phyloP scores from a whole-genome alignment of 2,329 filamentous ascomycete genomes.

The Fusarium sambucinum region DNA sequence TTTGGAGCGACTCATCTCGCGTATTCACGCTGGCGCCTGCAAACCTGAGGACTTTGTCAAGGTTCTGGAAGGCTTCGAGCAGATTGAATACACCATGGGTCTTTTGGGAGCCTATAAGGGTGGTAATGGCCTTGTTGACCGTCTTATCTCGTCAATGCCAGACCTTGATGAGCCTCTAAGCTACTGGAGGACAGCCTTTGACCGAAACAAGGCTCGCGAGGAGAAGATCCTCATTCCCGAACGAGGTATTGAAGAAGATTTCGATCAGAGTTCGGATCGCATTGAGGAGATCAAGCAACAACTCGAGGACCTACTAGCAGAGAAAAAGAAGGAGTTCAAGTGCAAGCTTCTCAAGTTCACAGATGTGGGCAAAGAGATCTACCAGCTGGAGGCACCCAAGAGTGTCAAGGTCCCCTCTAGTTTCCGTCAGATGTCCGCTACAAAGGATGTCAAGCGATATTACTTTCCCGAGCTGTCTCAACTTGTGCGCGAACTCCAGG shows the following conservation, averaged over 20 bases:
- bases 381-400: conserved; percentile 93
- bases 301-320: conserved; percentile 77
- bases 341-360: conserved; percentile 79
- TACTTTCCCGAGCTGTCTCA: conserved; percentile 87
- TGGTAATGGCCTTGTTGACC: conserved; percentile 86
- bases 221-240: conserved; percentile 87
- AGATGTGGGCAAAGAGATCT: conserved; percentile 96
- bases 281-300: conserved; percentile 82
- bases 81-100: conserved; percentile 94
- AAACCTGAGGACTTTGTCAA: conserved; percentile 92
- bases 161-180: conserved; percentile 79
- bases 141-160: conserved; percentile 87
- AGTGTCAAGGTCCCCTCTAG: conserved; percentile 83
- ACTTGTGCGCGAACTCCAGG: conserved; percentile 88
- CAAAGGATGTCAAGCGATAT: conserved; percentile 89
- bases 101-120: conserved; percentile 79
- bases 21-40: conserved; percentile 92
- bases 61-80: conserved; percentile 95
- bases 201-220: conserved; percentile 81
- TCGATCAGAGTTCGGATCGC: conserved; percentile 82
- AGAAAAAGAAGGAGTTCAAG: conserved; percentile 78
- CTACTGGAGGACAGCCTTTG: conserved; percentile 93
- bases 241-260: conserved; percentile 89
- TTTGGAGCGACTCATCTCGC: conserved; percentile 91
- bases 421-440: conserved; percentile 98